Conservation (phyloP, 768 basidiomycete genomes). For the Lyophyllum decastes region DNA sequence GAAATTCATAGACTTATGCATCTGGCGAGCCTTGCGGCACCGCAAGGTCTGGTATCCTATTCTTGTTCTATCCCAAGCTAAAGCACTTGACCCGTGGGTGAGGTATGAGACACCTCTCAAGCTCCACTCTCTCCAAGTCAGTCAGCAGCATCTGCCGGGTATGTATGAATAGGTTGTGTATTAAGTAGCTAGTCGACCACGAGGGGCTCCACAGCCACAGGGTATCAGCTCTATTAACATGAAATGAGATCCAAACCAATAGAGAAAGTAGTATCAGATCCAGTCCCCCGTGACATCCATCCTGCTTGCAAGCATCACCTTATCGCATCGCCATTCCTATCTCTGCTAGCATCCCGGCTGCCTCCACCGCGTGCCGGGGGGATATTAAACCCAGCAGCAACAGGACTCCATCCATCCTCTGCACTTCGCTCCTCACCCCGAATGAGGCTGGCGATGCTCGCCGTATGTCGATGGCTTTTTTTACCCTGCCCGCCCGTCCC, state of each 20-base stretch:
- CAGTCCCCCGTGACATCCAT: background rate
- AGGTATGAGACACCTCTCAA: background rate
- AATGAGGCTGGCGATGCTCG: conserved; percentile 82
- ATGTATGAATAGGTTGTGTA: background rate
- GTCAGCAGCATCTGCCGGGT: background rate
- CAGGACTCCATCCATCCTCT: conserved; percentile 86
- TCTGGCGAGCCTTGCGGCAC: no score
- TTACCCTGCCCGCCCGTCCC: conserved; percentile 25
- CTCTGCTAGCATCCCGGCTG: background rate
- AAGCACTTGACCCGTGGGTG: no score
- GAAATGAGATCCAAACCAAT: background rate
- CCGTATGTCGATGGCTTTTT: conserved; percentile 73
- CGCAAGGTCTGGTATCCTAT: no score
- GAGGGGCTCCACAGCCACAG: background rate
- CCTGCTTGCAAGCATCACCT: no score
- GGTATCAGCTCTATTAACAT: conserved; percentile 10
- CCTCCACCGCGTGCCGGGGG: conserved; percentile 4
- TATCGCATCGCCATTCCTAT: background rate
- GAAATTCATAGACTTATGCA: no score
- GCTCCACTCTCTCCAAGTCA: background rate
- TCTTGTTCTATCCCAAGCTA: no score
- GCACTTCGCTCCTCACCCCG: conserved; percentile 70
- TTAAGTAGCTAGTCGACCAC: background rate
- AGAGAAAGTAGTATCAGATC: background rate
- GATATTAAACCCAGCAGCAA: conserved; percentile 34